Evolutionary conservation across 1,284 basidiomycete species (phyloP).

Genomic region (Marasmius oreades): DNA sequence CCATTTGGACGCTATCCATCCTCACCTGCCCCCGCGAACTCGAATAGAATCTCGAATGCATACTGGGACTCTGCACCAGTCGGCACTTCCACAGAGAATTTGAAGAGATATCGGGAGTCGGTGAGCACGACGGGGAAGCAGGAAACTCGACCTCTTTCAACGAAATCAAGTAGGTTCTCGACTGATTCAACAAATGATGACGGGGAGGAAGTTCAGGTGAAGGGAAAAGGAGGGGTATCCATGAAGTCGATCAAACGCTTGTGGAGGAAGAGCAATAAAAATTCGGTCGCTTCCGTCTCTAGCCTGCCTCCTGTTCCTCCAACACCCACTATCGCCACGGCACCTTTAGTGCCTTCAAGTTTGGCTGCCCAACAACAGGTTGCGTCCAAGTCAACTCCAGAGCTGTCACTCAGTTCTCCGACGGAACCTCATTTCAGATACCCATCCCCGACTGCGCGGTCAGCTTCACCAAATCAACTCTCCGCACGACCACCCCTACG

Average conservation of each 20-base stretch:
- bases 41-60: conserved; percentile 21
- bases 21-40: conserved; percentile 33
- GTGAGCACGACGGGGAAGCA: conserved; percentile 13
- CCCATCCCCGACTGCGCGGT: background rate
- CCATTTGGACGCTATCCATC: conserved; percentile 67
- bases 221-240: background rate
- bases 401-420: background rate
- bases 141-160: conserved; percentile 20
- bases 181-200: conserved; percentile 58
- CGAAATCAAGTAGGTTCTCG: conserved; percentile 66
- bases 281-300: conserved; percentile 31
- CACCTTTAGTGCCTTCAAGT: conserved; percentile 13
- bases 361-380: background rate
- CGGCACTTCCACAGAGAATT: conserved; percentile 3
- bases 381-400: conserved; percentile 5
- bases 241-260: conserved; percentile 69
- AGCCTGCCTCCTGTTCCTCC: conserved; percentile 25
- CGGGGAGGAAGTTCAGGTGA: conserved; percentile 3
- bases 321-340: conserved; percentile 20
- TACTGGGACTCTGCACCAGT: conserved; percentile 37
- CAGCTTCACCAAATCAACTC: background rate
- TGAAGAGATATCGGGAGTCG: conserved; percentile 18
- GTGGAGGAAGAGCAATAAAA: conserved; percentile 70
- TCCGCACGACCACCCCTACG: conserved; percentile 23
- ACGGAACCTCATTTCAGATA: background rate